Evolutionary conservation across 768 basidiomycete species (phyloP).

Genomic region (Sporobolomyces roseus): DNA sequence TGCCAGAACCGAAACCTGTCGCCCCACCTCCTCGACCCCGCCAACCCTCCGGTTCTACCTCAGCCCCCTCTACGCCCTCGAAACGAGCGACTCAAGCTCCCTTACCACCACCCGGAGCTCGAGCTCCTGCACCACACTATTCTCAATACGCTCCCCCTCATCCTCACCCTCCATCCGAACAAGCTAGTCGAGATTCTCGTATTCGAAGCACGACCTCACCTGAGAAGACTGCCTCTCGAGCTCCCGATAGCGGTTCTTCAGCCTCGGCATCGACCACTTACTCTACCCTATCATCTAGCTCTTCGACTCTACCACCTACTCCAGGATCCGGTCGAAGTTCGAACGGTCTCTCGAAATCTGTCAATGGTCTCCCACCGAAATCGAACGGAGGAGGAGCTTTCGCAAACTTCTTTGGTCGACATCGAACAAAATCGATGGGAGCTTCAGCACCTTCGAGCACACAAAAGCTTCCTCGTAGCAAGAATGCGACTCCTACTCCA

Average conservation of each 20-base stretch:
- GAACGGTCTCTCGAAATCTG: constrained; percentile 13
- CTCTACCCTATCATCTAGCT: constrained; percentile 11
- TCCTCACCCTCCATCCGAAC: not conserved
- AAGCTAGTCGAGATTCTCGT: not conserved
- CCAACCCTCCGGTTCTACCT: not conserved
- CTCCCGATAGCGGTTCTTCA: constrained; percentile 11
- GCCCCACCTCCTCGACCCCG: not conserved
- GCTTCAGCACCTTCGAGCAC: too few species aligned
- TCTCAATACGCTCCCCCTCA: not conserved
- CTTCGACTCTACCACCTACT: constrained; percentile 11
- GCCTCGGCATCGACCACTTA: not conserved
- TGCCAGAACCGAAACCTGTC: not conserved
- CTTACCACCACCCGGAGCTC: constrained; percentile 3
- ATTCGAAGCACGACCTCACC: not conserved
- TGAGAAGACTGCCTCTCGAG: not conserved
- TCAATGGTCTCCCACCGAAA: constrained; percentile 2
- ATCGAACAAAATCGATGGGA: constrained; percentile 14
- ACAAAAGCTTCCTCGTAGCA: constrained; percentile 1
- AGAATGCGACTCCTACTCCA: constrained; percentile 8
- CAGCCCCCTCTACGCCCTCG: not conserved
- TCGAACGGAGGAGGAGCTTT: constrained; percentile 8
- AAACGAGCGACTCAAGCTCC: not conserved
- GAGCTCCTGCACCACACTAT: not conserved
- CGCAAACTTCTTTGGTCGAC: constrained; percentile 5
- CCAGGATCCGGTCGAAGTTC: not conserved